Percentiles rank a stretch among this genome's conserved stretches.
These are phyloP conservation scores for Labyrinthula sp. DNA, from an alignment of 352 stramenopile species.

Conservation along the genomic window DNA sequence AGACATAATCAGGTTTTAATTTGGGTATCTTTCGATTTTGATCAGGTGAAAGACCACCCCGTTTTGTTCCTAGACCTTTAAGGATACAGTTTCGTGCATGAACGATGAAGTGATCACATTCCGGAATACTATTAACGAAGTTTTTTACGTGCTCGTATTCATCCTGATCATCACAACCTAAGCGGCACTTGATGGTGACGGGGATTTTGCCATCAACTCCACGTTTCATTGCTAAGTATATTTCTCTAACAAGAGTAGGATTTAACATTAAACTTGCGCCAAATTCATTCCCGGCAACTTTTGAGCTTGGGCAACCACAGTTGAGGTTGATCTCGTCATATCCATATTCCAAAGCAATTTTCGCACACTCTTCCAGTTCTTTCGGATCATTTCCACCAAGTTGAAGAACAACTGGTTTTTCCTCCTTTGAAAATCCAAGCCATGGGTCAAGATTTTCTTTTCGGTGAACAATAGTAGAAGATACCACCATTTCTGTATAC, in stretches of 20 bases:
- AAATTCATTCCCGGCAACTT: conserved; percentile 43
- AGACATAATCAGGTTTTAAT: conserved; percentile 80
- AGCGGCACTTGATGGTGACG: conserved; percentile 94
- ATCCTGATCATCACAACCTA: conserved; percentile 80
- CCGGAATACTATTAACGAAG: conserved; percentile 71
- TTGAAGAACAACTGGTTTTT: conserved; percentile 72
- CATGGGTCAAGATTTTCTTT: conserved; percentile 49
- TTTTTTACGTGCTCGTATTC: conserved; percentile 68
- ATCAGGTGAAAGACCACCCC: conserved; percentile 64
- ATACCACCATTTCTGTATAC: conserved; percentile 96
- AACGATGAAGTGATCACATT: conserved; percentile 81
- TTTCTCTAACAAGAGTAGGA: conserved; percentile 70
- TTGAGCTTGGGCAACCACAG: conserved; percentile 63
- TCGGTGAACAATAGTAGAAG: conserved; percentile 64
- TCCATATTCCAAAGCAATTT: conserved; percentile 46
- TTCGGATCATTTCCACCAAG: conserved; percentile 68
- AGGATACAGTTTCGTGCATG: conserved; percentile 92
- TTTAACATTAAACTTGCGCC: conserved; percentile 90
- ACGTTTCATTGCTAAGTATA: conserved; percentile 38
- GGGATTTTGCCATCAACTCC: conserved; percentile 31
- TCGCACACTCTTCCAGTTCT: conserved; percentile 38
- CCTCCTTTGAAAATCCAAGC: conserved; percentile 50
- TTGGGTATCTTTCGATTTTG: conserved; percentile 91
- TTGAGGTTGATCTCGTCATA: conserved; percentile 90
- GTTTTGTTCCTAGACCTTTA: too few relatives aligned